Base-by-base conservation (phyloP, 306 rosid genomes). In the Vigna mungo region DNA sequence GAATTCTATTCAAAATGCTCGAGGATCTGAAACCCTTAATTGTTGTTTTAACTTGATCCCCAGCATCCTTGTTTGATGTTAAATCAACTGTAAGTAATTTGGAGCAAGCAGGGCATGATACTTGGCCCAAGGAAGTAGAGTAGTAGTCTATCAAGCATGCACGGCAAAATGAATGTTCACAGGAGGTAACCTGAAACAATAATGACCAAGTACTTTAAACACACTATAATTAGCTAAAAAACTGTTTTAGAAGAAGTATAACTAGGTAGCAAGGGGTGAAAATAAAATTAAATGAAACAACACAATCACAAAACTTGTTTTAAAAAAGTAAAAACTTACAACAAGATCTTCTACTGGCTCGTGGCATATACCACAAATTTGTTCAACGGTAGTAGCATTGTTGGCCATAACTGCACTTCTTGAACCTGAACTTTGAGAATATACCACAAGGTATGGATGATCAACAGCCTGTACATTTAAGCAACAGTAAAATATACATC, bases 371-470 rank as follows among this genome's bases (percentile, higher is more conserved):
- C 96, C 97, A 86, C 99, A 95, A 36, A 36, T 63, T 77, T 74
- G 78, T 82, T 86, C 96, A 66, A 27, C 86, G 70, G 55, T 56
- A 79, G 64, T 56, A 79, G 64, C 81, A 44, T 32, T 68, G 60
- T 73, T 37, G 75, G 15, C 84, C 47, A 65, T 47, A 77, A 32
- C 77, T 65, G 49, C 92, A 74, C 77, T 83, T 83, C 82, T 84
- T 78, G 81, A 58, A 59, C 80, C 83, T 5, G 91, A 85, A 80
- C 91, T 76, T 84, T 82, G 89, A 88, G 98, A 94, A 79, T 86
- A 92, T 61, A 89, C 92, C 43, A 90, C 97, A 56, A 94, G 96
- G 74, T 93, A 90, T 30, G 96, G 98, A 84, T 93, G 98, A 79
- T 93, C 93, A 82, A 89, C 97, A 0, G 97, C 91, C 97, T 89